These are phyloP conservation scores for Oxytropis ochrocephala DNA, from an alignment of 306 rosid genomes.

Conservation along the genomic window DNA sequence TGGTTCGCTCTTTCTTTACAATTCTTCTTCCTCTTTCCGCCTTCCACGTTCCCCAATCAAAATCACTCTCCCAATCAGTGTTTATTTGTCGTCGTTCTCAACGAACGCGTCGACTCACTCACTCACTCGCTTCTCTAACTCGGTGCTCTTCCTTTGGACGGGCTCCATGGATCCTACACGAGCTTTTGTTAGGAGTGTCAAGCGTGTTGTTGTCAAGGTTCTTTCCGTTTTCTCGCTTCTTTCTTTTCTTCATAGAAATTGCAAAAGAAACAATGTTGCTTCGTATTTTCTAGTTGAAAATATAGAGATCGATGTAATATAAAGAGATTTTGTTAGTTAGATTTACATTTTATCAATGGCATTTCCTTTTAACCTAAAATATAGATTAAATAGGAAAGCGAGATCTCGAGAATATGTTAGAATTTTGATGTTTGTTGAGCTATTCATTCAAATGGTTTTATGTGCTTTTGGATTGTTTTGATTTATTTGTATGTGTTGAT, in stretches of 20 bases:
- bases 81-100: background rate
- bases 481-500: background rate
- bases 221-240: background rate
- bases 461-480: background rate
- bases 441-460: background rate
- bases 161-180: constrained; percentile 40
- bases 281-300: background rate
- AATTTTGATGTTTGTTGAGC: background rate
- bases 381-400: background rate
- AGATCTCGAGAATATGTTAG: background rate
- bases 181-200: constrained; percentile 33
- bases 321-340: background rate
- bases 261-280: background rate
- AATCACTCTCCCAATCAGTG: background rate
- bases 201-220: constrained; percentile 53
- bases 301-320: background rate
- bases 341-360: background rate
- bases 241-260: background rate
- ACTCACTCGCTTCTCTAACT: background rate
- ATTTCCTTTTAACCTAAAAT: background rate
- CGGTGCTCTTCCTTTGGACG: background rate
- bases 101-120: background rate
- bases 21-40: background rate
- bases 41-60: background rate
- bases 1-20: background rate